These are phyloP conservation scores for Flaveria bidentis DNA, from an alignment of 129 eudicot species.

Conservation along the genomic window DNA sequence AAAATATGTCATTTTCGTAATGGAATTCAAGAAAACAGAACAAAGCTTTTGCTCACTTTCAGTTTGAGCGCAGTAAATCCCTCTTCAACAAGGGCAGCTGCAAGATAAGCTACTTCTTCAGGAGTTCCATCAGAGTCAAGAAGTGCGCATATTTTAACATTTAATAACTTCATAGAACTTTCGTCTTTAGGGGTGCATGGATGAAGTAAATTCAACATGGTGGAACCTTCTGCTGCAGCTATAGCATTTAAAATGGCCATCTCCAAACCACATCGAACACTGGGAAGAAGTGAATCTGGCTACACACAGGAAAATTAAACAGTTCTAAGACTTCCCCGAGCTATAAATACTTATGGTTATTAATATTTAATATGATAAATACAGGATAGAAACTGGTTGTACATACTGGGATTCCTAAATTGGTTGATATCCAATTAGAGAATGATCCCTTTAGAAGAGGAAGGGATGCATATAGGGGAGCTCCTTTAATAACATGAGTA, in stretches of 20 bases:
- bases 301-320: conserved; percentile 35
- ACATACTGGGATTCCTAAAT: conserved; percentile 76
- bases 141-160: conserved; percentile 78
- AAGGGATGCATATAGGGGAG: conserved; percentile 38
- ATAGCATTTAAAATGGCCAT: conserved; percentile 83
- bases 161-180: conserved; percentile 32
- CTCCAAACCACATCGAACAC: conserved; percentile 96
- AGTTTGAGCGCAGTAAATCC: conserved; percentile 84
- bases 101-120: conserved; percentile 67
- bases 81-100: conserved; percentile 63
- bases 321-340: conserved; percentile 7
- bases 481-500: conserved; percentile 63
- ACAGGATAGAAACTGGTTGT: not conserved
- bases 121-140: conserved; percentile 79
- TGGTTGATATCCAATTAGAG: conserved; percentile 78
- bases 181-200: conserved; percentile 39
- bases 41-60: conserved; percentile 51
- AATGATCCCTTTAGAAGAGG: conserved; percentile 74
- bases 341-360: not conserved
- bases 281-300: conserved; percentile 82
- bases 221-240: conserved; percentile 62
- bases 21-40: not conserved
- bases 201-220: conserved; percentile 55
- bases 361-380: not conserved
- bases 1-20: conserved; percentile 18